phyloP scores from a whole-genome alignment of 768 basidiomycete species.

The Mycena kentingensis region DNA sequence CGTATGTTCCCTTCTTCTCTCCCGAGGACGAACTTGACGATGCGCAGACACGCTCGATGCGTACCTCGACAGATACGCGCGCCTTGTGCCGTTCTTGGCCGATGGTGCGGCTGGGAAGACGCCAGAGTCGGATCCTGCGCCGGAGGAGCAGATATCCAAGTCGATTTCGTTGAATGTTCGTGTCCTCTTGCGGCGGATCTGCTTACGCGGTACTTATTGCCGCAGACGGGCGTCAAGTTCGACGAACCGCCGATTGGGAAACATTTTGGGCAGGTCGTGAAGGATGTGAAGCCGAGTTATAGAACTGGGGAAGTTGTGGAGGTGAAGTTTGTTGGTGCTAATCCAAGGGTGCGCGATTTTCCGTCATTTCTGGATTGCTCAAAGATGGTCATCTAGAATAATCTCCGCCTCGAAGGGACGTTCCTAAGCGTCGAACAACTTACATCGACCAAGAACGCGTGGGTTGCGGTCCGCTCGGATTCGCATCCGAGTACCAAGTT shows the following conservation, averaged over 20 bases:
- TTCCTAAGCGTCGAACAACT: constrained; percentile 49
- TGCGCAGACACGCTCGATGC: constrained; percentile 57
- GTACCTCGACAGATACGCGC: constrained; percentile 53
- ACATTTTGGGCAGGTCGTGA: constrained; percentile 46
- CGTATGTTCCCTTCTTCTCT: constrained; percentile 46
- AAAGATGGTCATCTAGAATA: constrained; percentile 41
- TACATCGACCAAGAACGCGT: constrained; percentile 29
- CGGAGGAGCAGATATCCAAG: constrained; percentile 43
- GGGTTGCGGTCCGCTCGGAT: constrained; percentile 48
- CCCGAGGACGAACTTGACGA: too few species aligned
- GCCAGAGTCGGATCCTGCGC: constrained; percentile 47
- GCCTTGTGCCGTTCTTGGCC: constrained; percentile 48
- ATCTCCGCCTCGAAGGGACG: constrained; percentile 52
- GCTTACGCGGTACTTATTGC: background rate
- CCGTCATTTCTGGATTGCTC: background rate
- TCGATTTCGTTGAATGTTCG: constrained; percentile 51
- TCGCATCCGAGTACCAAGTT: constrained; percentile 57
- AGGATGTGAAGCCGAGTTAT: constrained; percentile 36
- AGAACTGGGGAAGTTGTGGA: constrained; percentile 43
- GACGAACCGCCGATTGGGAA: constrained; percentile 43
- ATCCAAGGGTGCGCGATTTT: constrained; percentile 45
- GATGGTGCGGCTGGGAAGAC: constrained; percentile 28
- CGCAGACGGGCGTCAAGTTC: constrained; percentile 43
- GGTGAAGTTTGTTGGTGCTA: constrained; percentile 53
- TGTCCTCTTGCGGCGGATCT: background rate